phyloP scores from a whole-genome alignment of 768 basidiomycete species.

The Mycena haematopus region DNA sequence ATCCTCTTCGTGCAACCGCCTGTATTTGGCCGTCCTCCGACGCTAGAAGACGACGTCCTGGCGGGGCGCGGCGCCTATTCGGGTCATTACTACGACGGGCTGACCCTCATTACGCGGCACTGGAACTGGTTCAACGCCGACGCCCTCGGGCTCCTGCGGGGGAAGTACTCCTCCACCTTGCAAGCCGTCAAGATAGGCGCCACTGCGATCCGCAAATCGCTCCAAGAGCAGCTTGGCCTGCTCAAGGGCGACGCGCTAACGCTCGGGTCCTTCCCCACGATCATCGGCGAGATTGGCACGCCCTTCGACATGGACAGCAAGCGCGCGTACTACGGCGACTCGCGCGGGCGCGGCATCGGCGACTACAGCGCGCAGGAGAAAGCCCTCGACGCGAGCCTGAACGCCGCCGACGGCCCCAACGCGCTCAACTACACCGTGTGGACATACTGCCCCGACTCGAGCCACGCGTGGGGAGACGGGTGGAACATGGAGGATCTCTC shows the following conservation, averaged over 20 bases:
- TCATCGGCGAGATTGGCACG: constrained; percentile 95
- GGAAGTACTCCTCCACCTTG: constrained; percentile 72
- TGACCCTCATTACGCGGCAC: constrained; percentile 90
- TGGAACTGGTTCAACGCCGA: constrained; percentile 98
- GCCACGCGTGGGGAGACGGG: constrained; percentile 90
- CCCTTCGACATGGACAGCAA: constrained; percentile 95
- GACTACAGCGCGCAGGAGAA: constrained; percentile 81
- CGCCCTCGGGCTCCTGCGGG: constrained; percentile 88
- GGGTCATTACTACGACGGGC: constrained; percentile 93
- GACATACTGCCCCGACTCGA: constrained; percentile 86
- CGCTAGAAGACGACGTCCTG: constrained; percentile 57
- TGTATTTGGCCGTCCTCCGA: constrained; percentile 84
- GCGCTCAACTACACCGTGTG: constrained; percentile 83
- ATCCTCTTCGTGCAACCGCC: constrained; percentile 94
- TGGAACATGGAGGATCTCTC: constrained; percentile 98
- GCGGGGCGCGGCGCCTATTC: constrained; percentile 76
- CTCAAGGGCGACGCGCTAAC: constrained; percentile 76
- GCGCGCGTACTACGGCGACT: constrained; percentile 76
- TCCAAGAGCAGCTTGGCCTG: constrained; percentile 84
- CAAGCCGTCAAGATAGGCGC: constrained; percentile 87
- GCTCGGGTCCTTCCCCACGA: constrained; percentile 78
- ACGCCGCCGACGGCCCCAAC: constrained; percentile 79
- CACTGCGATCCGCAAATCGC: constrained; percentile 74
- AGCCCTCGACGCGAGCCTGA: constrained; percentile 86
- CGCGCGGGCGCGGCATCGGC: constrained; percentile 57